These are phyloP conservation scores for Hypoxylon sp. DNA, from an alignment of 2,329 filamentous ascomycete genomes.

Conservation along the genomic window DNA sequence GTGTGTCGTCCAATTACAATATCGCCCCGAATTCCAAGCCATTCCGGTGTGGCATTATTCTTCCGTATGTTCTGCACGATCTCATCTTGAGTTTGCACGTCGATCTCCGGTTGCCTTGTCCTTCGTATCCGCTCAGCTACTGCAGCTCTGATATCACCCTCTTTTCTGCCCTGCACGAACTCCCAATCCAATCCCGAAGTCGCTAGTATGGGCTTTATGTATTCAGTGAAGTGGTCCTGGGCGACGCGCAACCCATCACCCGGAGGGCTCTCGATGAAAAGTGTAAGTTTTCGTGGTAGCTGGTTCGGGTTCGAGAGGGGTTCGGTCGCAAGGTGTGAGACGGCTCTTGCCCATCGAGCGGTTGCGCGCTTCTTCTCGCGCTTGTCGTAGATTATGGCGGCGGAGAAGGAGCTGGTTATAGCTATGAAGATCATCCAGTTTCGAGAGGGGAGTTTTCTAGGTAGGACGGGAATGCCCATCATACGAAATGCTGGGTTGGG, in stretches of 20 bases:
- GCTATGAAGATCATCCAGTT: slow-evolving; percentile 98
- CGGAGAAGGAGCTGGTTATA: slow-evolving; percentile 78
- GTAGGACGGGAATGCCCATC: slow-evolving; percentile 86
- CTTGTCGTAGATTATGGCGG: slow-evolving; percentile 89
- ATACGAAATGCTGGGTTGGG: slow-evolving; percentile 78
- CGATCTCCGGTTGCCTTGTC: slow-evolving; percentile 64
- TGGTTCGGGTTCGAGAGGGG: slow-evolving; percentile 72
- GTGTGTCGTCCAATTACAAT: slow-evolving; percentile 89
- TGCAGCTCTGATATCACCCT: slow-evolving; percentile 90
- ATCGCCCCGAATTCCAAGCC: slow-evolving; percentile 80
- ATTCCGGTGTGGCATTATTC: slow-evolving; percentile 73
- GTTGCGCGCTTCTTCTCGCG: slow-evolving; percentile 87
- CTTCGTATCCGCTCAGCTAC: slow-evolving; percentile 87
- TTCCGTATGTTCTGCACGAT: slow-evolving; percentile 70
- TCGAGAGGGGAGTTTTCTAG: slow-evolving; percentile 85
- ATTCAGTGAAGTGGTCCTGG: slow-evolving; percentile 96
- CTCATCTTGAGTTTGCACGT: slow-evolving; percentile 64
- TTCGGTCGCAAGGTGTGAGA: slow-evolving; percentile 84
- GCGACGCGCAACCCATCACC: slow-evolving; percentile 83
- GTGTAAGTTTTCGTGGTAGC: slow-evolving; percentile 83
- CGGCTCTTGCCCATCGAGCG: slow-evolving; percentile 84
- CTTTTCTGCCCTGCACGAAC: slow-evolving; percentile 87
- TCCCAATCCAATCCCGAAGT: slow-evolving; percentile 95
- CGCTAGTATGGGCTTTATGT: slow-evolving; percentile 91
- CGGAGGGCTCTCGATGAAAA: slow-evolving; percentile 86